Percentiles rank a stretch among this genome's conserved stretches.
phyloP scores from a whole-genome alignment of 305 asterid species.

The Plantago coronopus region DNA sequence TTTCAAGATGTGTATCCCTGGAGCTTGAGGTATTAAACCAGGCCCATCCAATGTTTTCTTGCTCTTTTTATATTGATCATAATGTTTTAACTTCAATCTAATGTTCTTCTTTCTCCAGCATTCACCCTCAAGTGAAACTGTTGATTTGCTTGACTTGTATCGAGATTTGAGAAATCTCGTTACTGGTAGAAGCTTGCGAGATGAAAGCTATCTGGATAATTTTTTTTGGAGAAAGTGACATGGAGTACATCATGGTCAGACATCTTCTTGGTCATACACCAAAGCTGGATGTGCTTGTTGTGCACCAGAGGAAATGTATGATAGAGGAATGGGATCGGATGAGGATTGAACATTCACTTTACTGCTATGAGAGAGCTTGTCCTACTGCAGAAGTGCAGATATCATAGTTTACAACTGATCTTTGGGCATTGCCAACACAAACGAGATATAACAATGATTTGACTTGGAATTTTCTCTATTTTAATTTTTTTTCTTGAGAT shows the following conservation, averaged over 20 bases:
- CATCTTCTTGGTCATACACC: too few relatives aligned
- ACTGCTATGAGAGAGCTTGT: too few relatives aligned
- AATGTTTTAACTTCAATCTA: not conserved
- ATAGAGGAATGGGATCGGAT: too few relatives aligned
- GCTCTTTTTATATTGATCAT: not conserved
- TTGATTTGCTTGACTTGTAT: not conserved
- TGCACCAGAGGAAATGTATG: too few relatives aligned
- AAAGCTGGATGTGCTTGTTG: too few relatives aligned
- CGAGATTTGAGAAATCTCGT: not conserved
- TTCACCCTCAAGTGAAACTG: not conserved
- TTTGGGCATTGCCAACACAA: too few relatives aligned
- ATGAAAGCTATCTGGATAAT: not conserved
- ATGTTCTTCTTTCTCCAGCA: constrained; percentile 1
- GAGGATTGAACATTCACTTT: too few relatives aligned
- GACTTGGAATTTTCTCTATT: too few relatives aligned
- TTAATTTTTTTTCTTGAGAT: too few relatives aligned
- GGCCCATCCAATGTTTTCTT: not conserved
- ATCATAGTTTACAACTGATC: too few relatives aligned
- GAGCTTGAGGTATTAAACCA: constrained; percentile 14
- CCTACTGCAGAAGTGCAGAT: too few relatives aligned
- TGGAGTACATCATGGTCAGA: not conserved
- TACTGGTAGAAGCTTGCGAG: not conserved
- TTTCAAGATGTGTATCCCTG: constrained; percentile 21
- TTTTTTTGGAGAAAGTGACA: constrained; percentile 18
- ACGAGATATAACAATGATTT: too few relatives aligned